Base-by-base conservation (phyloP, 805 yeast species). In the Lachancea meyersii region DNA sequence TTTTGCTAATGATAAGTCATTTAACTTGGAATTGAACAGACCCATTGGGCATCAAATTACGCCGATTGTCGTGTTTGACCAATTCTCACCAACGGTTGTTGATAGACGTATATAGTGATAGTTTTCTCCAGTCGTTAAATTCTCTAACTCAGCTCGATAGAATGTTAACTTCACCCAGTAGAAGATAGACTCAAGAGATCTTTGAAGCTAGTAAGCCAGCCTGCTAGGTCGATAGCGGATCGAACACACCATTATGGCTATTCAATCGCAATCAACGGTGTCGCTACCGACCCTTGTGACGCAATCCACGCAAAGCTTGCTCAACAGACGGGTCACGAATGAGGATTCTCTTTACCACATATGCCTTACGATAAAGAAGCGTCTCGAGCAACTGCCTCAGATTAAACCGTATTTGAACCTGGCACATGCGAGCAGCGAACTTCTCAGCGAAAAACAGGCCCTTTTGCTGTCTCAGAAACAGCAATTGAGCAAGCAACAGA, bases 391-490 rank as follows among this genome's bases (percentile, higher is more conserved):
- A 31, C 72, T 84, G 18, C 78, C 83, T 0, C 88, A 82, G 16
- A 71, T 87, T 72, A 74, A 72, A 28, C 82, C 88, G 31, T 83
- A 78, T 59, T 57, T 85, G 45, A 73, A 74, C 41, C 65, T 77
- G 28, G 89, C 91, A 2, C 75, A 73, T 58, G 68, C 75, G 10
- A 70, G 79, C 11, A 84, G 88, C 5, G 89, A 83, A 55, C 76
- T 73, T 26, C 66, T 78, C 38, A 76, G 85, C 35, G 91, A 83
- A 56, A 82, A 80, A 52, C 93, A 84, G 63, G 85, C 88, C 1
- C 63, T 68, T 31, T 46, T 65, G 4, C 45, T 69, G n/a, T 67
- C 73, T 3, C 73, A 69, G 47, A 66, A 63, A 40, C 63, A 61
- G 33, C 67, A 64, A 41, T 58, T 54, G 37, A 57, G 51, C 38